Percentiles rank a stretch among this genome's conserved stretches.
Conservation (phyloP, 2,329 filamentous ascomycete species). For the Penicillium sp. region DNA sequence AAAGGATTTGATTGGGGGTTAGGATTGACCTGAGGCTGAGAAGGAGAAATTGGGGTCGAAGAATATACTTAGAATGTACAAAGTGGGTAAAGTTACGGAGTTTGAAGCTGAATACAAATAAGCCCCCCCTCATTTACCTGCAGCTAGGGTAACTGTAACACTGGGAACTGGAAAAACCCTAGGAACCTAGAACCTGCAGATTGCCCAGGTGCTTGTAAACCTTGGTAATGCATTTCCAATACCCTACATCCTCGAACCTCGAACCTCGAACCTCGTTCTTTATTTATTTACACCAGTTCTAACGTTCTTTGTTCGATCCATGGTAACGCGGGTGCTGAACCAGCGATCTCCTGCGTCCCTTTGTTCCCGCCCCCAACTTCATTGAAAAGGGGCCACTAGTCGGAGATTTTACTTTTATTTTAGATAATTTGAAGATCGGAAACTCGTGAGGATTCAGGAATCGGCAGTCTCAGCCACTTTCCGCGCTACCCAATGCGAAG, state of each 20-base stretch:
- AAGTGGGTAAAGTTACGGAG: neutral
- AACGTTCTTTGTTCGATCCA: neutral
- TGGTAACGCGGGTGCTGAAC: neutral
- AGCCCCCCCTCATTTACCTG: neutral
- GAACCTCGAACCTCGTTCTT: neutral
- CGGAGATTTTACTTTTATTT: neutral
- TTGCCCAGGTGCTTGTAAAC: no score
- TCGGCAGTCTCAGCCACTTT: slow-evolving; percentile 50
- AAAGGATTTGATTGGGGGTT: neutral
- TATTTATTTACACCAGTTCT: neutral
- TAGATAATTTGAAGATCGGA: neutral
- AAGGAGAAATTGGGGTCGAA: neutral
- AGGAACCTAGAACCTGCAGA: no score
- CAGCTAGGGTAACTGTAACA: neutral
- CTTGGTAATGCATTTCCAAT: no score
- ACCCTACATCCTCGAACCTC: no score
- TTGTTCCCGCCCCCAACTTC: slow-evolving; percentile 4
- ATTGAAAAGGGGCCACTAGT: neutral
- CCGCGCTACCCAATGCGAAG: slow-evolving; percentile 81
- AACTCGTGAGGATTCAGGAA: neutral
- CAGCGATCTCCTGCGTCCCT: slow-evolving; percentile 1
- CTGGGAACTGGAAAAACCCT: no score
- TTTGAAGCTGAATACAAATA: neutral
- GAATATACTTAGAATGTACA: neutral
- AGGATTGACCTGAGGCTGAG: slow-evolving; percentile 7